Base-by-base conservation (phyloP, 768 basidiomycete genomes). In the Roridomyces roridus region DNA sequence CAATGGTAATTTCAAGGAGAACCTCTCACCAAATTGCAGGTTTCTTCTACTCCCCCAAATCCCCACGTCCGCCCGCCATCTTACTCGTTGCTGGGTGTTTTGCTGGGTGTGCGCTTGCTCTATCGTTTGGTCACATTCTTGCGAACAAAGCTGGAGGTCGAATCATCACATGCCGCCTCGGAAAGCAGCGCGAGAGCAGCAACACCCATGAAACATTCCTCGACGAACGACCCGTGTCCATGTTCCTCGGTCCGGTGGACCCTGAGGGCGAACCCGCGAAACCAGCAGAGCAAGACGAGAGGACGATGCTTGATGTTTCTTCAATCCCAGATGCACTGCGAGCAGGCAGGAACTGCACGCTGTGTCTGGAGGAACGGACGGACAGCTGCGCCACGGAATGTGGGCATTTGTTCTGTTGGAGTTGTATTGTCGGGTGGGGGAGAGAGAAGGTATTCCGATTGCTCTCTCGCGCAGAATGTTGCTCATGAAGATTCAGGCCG, bases 371-470 rank as follows among this genome's bases (percentile, higher is more conserved):
- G 64, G 91, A 93, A 69, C 80, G 93, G 63, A 92, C 89, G 0
- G 84, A 87, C 55, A 92, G 85, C 62, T 88, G 87, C 67, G 85
- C 88, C 25, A 95, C 93, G 0, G 93, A 94, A 69, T 95, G 93
- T 62, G 93, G 93, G 0, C 93, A 95, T 70, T 67, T 95, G 42
- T 95, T 94, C 68, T 94, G 92, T 63, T 95, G 93, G 93, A 85
- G 80, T 63, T 95, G 93, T 65, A 91, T 95, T 36, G 85, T 91
- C 40, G 90, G 87, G 10, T 95, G 93, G 93, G 92, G 89, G 14
- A 77, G 88, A 68, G 93, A 95, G 70, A 95, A 93, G 84, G 89
- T 88, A 52, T 47, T 73, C 64, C 7, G 15, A 34, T 15, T 17
- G 39, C 46, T 37, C 59, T 17, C 39, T 20, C 28, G 23, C 44